Conservation (phyloP, 176 grass and related monocot genomes). For the Coix lacrymajobi region DNA sequence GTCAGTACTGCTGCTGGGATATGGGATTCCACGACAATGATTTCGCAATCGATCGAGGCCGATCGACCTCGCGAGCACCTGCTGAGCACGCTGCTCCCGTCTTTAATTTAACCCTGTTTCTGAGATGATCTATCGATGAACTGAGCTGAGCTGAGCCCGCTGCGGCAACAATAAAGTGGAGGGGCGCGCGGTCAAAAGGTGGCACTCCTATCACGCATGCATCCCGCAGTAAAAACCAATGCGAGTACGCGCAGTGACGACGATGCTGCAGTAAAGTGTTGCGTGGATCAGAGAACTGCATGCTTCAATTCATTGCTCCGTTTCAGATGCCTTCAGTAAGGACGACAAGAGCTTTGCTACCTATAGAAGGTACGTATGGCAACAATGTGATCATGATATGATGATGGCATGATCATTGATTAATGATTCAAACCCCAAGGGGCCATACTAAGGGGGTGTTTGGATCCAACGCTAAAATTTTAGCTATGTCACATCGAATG, state of each 20-base stretch:
- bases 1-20: not conserved
- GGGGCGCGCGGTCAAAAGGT: conserved; percentile 26
- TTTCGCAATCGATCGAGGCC: conserved; percentile 23
- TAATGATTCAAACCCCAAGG: not conserved
- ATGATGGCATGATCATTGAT: conserved; percentile 5
- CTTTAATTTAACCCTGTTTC: not conserved
- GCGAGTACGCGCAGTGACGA: not conserved
- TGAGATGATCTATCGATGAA: conserved; percentile 1
- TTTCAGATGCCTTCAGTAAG: conserved; percentile 4
- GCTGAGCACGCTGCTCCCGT: not conserved
- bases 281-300: conserved; percentile 1
- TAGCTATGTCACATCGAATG: too few relatives aligned
- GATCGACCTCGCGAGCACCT: too few relatives aligned
- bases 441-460: not conserved
- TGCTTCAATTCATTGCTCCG: conserved; percentile 18
- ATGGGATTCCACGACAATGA: conserved; percentile 37
- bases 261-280: not conserved
- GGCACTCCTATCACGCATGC: conserved; percentile 4
- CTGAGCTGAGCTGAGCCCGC: not conserved
- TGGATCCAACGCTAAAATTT: too few relatives aligned
- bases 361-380: not conserved
- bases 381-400: not conserved
- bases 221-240: conserved; percentile 24
- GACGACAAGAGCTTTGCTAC: not conserved
- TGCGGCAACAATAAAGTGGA: conserved; percentile 2